Conservation (phyloP, 2,329 filamentous ascomycete species). For the Fusarium sp. region DNA sequence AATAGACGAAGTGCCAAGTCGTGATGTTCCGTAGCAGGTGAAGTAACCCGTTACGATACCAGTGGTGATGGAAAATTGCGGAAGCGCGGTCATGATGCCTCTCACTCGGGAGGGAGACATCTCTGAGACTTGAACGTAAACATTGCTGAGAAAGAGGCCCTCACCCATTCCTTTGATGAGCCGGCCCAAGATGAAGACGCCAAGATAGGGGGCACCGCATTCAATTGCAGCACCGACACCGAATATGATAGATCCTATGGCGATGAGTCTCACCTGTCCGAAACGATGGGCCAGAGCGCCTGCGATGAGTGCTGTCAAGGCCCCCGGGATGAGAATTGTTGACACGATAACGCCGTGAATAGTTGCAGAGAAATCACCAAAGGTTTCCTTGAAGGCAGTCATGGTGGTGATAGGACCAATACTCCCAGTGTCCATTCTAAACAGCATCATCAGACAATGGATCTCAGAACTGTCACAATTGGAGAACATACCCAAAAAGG, state of each 20-base stretch:
- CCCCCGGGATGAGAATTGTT: conserved; percentile 66
- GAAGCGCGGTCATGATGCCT: conserved; percentile 61
- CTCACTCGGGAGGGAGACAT: conserved; percentile 63
- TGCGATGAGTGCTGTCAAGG: conserved; percentile 66
- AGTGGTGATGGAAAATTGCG: conserved; percentile 62
- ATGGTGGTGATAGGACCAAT: conserved; percentile 70
- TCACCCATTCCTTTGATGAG: conserved; percentile 66
- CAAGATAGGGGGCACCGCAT: conserved; percentile 49
- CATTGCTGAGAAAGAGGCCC: conserved; percentile 63
- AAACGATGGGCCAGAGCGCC: conserved; percentile 63
- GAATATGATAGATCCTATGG: conserved; percentile 62
- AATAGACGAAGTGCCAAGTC: conserved; percentile 53
- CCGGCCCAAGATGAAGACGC: conserved; percentile 64
- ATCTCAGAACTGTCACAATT: fast-evolving
- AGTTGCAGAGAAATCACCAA: conserved; percentile 63
- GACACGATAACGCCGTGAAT: conserved; percentile 69
- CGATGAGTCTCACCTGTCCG: conserved; percentile 62
- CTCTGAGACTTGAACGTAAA: conserved; percentile 65
- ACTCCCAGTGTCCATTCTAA: conserved; percentile 55
- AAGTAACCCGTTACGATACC: conserved; percentile 67
- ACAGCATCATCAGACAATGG: background rate
- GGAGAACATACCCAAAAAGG: conserved; percentile 42
- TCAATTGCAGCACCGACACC: conserved; percentile 59
- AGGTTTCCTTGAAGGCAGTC: conserved; percentile 58
- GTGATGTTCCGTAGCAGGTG: conserved; percentile 65